phyloP scores from a whole-genome alignment of 176 grass and related monocot species.

The Eragrostis nindensis region DNA sequence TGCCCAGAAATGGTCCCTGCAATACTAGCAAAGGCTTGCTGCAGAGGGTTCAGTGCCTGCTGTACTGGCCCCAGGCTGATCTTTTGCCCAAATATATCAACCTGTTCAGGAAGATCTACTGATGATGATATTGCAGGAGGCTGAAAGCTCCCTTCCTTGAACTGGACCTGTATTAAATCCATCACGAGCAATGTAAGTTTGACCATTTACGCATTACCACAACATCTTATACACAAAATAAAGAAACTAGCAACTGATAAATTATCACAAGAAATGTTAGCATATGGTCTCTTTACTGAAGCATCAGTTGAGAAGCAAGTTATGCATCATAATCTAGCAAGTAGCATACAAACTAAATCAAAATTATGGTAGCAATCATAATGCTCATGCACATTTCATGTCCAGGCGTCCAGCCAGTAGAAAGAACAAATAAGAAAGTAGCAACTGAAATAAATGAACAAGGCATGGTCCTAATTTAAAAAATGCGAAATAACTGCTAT shows the following conservation, averaged over 20 bases:
- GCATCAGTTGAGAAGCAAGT: not conserved
- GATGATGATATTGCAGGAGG: slow-evolving; percentile 70
- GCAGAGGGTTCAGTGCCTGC: slow-evolving; percentile 64
- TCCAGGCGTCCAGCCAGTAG: not conserved
- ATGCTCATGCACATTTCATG: not conserved
- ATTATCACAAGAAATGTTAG: slow-evolving; percentile 2
- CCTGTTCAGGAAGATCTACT: slow-evolving; percentile 66
- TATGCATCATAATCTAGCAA: not conserved
- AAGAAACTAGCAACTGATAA: not conserved
- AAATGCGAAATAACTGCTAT: not conserved
- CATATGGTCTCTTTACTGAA: not conserved
- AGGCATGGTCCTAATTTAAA: not conserved
- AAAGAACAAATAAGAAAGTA: not conserved
- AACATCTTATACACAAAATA: not conserved
- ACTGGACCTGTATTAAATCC: slow-evolving; percentile 64
- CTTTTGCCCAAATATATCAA: slow-evolving; percentile 86
- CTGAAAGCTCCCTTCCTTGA: slow-evolving; percentile 86
- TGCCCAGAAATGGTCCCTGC: slow-evolving; percentile 76
- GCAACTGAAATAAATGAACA: not conserved
- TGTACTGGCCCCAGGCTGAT: slow-evolving; percentile 74
- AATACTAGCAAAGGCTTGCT: slow-evolving; percentile 68
- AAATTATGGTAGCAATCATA: not conserved
- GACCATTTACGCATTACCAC: not conserved
- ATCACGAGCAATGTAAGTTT: slow-evolving; percentile 5
- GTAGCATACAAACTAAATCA: not conserved